Base-by-base conservation (phyloP, 2,329 filamentous ascomycete genomes). In the Colletotrichum godetiae region DNA sequence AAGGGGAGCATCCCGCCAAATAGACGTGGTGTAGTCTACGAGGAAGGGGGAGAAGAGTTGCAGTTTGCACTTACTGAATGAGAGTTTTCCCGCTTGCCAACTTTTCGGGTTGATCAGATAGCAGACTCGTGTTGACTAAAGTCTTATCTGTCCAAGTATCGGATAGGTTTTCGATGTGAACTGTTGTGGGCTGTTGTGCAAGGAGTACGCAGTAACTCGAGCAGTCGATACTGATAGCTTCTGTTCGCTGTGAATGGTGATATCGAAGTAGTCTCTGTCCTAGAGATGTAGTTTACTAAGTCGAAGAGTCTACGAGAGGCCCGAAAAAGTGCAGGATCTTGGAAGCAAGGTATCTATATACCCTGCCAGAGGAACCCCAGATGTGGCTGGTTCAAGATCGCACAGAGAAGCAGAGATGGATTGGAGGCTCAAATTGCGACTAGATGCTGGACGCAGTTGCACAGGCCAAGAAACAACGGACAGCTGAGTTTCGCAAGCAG, bases 341-440 rank as follows among this genome's bases (percentile, higher is more conserved):
- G 68, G 77, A 76, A 77, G 76, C 70, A 75, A 77, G 77, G 78
- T 81, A 79, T 81, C 81, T 85, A 83, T 82, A 84, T 84, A 83
- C 68, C 72, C 74, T 77, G 75, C 65, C 59, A 73, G 57, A 42
- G 49, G 33, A 75, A 74, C 75, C 75, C 67, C 75, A 76, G 77
- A 76, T 74, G 79, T 75, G 66, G 77, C 71, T 79, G 77, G 77
- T 77, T 78, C 78, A 75, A 66, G 76, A 79, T 81, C 76, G 78
- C 77, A 81, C 79, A 79, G 77, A 76, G 69, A n/a, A 76, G 74
- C 75, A 72, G 75, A 72, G 74, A 75, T 76, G 76, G 77, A 76
- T 71, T 68, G 55, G 72, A 75, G 72, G 68, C 68, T 75, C 72
- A 74, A 74, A 52, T 57, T 68, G 65, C 66, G 63, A 75, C 66